These are phyloP conservation scores for Fusarium euwallaceae DNA, from an alignment of 2,329 filamentous ascomycete genomes.

Conservation along the genomic window DNA sequence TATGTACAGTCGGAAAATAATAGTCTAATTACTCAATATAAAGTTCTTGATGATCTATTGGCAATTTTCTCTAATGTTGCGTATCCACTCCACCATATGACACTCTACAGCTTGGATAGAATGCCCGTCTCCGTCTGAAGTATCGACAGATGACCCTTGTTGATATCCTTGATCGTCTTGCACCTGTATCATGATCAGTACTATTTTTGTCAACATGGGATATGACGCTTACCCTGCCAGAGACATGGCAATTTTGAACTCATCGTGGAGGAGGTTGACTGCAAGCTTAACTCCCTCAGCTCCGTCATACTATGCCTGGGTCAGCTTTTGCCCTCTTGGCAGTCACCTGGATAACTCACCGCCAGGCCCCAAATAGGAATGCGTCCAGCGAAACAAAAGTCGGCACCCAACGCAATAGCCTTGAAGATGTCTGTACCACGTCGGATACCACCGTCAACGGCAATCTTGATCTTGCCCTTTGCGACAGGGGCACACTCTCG, in stretches of 20 bases:
- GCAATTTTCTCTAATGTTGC: background rate
- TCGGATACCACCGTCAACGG: background rate
- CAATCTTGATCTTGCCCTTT: constrained; percentile 2
- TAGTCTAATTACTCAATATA: background rate
- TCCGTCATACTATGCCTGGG: background rate
- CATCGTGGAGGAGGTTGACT: background rate
- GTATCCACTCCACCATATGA: background rate
- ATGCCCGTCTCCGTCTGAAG: constrained; percentile 24
- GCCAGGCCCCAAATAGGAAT: background rate
- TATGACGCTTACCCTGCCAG: background rate
- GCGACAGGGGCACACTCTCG: background rate
- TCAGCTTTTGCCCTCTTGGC: background rate
- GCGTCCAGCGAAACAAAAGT: constrained; percentile 1
- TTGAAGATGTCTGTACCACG: constrained; percentile 3
- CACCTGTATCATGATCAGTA: background rate
- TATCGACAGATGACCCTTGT: constrained; percentile 22
- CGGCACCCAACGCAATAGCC: background rate
- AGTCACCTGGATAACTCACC: background rate
- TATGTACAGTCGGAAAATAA: background rate
- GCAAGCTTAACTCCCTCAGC: background rate
- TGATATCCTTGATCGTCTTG: constrained; percentile 26
- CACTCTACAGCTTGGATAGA: constrained; percentile 22
- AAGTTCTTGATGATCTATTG: background rate
- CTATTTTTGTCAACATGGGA: background rate
- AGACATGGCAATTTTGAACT: background rate